These are phyloP conservation scores for Clarireedia sp. DNA, from an alignment of 2,329 filamentous ascomycete species.

Conservation along the genomic window DNA sequence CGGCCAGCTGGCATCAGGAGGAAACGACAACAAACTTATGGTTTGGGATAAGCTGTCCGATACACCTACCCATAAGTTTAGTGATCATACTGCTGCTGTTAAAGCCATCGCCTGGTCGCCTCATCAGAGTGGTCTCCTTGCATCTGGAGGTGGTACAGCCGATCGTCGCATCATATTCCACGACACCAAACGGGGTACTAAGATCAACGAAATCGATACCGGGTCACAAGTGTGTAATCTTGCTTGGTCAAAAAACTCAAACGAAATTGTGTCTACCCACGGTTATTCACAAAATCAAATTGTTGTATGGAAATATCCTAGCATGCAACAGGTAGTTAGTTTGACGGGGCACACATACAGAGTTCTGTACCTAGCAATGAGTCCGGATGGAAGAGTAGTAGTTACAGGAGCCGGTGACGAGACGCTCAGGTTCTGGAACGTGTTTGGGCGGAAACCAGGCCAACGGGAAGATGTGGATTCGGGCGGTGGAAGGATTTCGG, in stretches of 20 bases:
- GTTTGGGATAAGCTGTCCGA: constrained; percentile 97
- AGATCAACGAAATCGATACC: constrained; percentile 85
- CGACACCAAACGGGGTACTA: constrained; percentile 78
- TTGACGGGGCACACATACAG: constrained; percentile 95
- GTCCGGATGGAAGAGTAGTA: constrained; percentile 85
- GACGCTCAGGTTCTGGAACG: constrained; percentile 92
- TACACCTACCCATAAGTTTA: constrained; percentile 86
- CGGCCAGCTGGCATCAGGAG: constrained; percentile 86
- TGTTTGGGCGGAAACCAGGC: constrained; percentile 77
- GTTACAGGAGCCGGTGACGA: constrained; percentile 96
- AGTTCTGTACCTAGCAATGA: constrained; percentile 95
- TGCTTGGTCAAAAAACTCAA: constrained; percentile 94
- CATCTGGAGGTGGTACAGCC: constrained; percentile 89
- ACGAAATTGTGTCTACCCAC: constrained; percentile 94
- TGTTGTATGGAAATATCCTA: constrained; percentile 98
- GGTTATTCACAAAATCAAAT: constrained; percentile 98
- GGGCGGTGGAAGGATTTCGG: constrained; percentile 52
- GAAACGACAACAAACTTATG: constrained; percentile 98
- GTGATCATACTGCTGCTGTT: constrained; percentile 89
- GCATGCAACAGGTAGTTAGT: constrained; percentile 93
- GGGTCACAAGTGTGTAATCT: constrained; percentile 98
- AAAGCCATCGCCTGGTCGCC: constrained; percentile 98
- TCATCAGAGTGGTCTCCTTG: constrained; percentile 88
- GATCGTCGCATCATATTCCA: constrained; percentile 97
- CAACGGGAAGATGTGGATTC: constrained; percentile 60